Base-by-base conservation (phyloP, 192 early-diverging fungal genomes). In the Lobulomyces angularis region DNA sequence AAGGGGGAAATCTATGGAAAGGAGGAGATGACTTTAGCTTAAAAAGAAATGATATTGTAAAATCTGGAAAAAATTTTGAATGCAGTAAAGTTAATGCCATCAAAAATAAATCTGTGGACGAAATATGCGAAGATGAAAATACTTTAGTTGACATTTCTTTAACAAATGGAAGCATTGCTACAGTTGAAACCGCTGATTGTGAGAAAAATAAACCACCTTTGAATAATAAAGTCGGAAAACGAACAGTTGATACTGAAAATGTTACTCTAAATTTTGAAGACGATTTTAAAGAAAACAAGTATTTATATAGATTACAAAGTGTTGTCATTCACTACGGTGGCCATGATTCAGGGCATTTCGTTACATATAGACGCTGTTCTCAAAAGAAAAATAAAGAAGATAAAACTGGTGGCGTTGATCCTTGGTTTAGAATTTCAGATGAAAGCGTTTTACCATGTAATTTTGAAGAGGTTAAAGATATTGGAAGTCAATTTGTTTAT, bases 281-380 rank as follows among this genome's bases (percentile, higher is more conserved):
- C 12, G 38, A 59, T 63, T 25, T 29, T 60, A 43, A 26, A 12
- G 26, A 43, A 18, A 54, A 56, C 30, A 47, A 50, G 16, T 50
- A 61, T 33, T 35, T 61, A 18, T 96, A 93, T 50, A 69, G 70
- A 7, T 61, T 96, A 11, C 66, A 57, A 22, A 71, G 87, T 7
- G 80, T 90, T 3, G 77, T 96, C 18, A 64, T 89, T 1, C 92
- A 97, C 50, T 62, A 74, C 19, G 92, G 92, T 4, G 62, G 57
- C 1, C 92, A 97, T 56, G 69, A 90, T 28, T 80, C 71, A 2
- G 92, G 92, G 5, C 92, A 97, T 43, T 97, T 87, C 69, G 71
- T 84, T 21, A 81, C 87, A 0, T 92, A 89, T 53, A 71, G 91
- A 17, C 28, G 26, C 41, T 64, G 34, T 36, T 65, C 14, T 16